phyloP scores from a whole-genome alignment of 306 rosid species.

The Prunus davidiana region DNA sequence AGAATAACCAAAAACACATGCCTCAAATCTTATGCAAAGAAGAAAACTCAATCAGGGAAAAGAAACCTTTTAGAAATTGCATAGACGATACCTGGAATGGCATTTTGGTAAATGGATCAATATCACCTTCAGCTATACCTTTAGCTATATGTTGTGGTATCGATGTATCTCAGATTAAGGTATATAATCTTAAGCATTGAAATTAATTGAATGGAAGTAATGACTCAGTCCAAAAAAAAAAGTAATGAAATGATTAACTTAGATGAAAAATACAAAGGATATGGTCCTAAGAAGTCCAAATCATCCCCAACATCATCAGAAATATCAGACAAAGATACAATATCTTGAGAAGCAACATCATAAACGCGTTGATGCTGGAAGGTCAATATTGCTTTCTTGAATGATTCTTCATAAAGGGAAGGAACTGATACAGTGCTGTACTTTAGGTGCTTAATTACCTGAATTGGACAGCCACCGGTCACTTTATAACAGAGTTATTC shows the following conservation, averaged over 20 bases:
- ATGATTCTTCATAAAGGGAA: conserved; percentile 75
- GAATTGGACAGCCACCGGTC: conserved; percentile 29
- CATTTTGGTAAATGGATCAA: conserved; percentile 81
- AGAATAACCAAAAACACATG: background rate
- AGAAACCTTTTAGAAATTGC: background rate
- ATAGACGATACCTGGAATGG: conserved; percentile 61
- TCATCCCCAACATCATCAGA: conserved; percentile 49
- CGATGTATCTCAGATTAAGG: conserved; percentile 68
- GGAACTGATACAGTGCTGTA: conserved; percentile 78
- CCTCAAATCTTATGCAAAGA: background rate
- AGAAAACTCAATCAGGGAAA: conserved; percentile 11
- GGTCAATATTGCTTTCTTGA: conserved; percentile 80
- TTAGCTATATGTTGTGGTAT: conserved; percentile 66
- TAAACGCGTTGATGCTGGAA: conserved; percentile 85
- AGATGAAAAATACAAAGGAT: conserved; percentile 51
- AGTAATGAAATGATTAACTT: background rate
- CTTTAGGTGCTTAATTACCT: conserved; percentile 85
- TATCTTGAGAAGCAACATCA: conserved; percentile 61
- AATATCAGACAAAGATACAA: conserved; percentile 59
- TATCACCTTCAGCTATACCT: conserved; percentile 86
- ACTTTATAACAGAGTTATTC: conserved; percentile 19
- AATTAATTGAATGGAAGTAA: conserved; percentile 16
- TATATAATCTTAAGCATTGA: conserved; percentile 17
- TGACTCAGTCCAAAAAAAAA: background rate
- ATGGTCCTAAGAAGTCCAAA: conserved; percentile 89